Conservation (phyloP, 331 rosid genomes). For the Stylosanthes scabra region DNA sequence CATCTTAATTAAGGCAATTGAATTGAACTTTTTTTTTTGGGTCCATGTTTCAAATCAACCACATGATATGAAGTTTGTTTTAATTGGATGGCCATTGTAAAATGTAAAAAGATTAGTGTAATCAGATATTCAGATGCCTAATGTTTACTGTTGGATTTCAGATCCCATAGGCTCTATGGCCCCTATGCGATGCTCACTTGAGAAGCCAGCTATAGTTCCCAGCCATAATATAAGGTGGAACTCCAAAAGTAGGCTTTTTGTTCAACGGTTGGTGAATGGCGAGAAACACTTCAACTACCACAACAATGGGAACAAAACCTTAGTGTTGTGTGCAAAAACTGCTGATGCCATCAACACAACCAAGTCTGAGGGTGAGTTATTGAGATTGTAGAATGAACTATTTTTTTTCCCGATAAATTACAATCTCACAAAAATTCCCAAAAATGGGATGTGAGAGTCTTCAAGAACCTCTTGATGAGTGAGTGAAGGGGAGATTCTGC, state of each 20-base stretch:
- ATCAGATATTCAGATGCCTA: conserved; percentile 26
- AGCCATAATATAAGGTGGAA: conserved; percentile 47
- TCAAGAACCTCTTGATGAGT: too few species aligned
- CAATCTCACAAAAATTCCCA: too few species aligned
- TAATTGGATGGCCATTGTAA: conserved; percentile 18
- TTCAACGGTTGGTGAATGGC: conserved; percentile 53
- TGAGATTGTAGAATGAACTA: conserved; percentile 26
- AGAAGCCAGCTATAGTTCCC: conserved; percentile 46
- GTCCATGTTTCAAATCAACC: conserved; percentile 28
- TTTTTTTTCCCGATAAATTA: too few species aligned
- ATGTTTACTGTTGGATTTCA: conserved; percentile 36
- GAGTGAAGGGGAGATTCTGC: too few species aligned
- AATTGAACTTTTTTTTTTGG: conserved; percentile 2
- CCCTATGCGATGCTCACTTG: conserved; percentile 42
- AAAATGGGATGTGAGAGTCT: too few species aligned
- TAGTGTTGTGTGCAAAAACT: conserved; percentile 65
- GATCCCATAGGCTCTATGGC: conserved; percentile 45
- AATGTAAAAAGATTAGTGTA: conserved; percentile 17
- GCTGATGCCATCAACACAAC: conserved; percentile 60
- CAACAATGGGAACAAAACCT: conserved; percentile 52
- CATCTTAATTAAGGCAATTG: background rate
- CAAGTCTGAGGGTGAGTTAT: conserved; percentile 65
- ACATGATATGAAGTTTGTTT: background rate
- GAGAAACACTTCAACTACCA: conserved; percentile 51
- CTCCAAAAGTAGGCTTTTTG: conserved; percentile 38